phyloP scores from a whole-genome alignment of 1,284 basidiomycete genomes.

The Somion occarium region DNA sequence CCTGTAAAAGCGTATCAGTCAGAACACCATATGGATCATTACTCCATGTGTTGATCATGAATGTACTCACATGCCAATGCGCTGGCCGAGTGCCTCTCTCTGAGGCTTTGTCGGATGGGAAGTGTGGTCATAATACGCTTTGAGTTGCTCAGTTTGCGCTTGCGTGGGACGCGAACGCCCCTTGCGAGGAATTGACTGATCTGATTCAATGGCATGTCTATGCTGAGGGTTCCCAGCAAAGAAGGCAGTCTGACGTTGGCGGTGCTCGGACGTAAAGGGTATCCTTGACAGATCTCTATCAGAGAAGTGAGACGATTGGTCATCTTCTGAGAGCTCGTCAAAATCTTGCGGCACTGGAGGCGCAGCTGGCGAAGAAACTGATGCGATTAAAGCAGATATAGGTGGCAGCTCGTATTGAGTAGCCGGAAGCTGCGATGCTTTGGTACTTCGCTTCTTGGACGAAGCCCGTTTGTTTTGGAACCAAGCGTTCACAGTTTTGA shows the following conservation, averaged over 20 bases:
- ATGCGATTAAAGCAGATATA: slow-evolving; percentile 41
- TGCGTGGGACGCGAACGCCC: slow-evolving; percentile 58
- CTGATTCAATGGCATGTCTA: slow-evolving; percentile 40
- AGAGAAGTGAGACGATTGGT: slow-evolving; percentile 22
- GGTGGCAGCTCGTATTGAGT: slow-evolving; percentile 33
- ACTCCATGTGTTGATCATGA: slow-evolving; percentile 12
- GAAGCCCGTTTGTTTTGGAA: slow-evolving; percentile 82
- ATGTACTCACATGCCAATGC: slow-evolving; percentile 64
- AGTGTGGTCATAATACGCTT: slow-evolving; percentile 54
- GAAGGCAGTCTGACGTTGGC: slow-evolving; percentile 34
- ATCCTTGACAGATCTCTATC: slow-evolving; percentile 14
- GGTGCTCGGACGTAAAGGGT: slow-evolving; percentile 14
- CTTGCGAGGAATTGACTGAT: slow-evolving; percentile 42
- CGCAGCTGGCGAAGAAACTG: slow-evolving; percentile 29
- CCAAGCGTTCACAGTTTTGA: slow-evolving; percentile 79
- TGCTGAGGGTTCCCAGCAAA: slow-evolving; percentile 44
- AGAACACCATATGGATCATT: not conserved
- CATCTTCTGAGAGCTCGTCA: slow-evolving; percentile 43
- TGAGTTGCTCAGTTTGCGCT: slow-evolving; percentile 62
- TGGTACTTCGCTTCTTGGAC: slow-evolving; percentile 58
- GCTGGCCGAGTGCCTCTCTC: slow-evolving; percentile 54
- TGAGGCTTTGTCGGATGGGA: slow-evolving; percentile 65
- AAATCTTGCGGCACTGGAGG: slow-evolving; percentile 31
- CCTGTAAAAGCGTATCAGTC: slow-evolving; percentile 38
- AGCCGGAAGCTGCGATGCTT: slow-evolving; percentile 15